A percentile compares a stretch with the other conserved stretches of the same genome.
Evolutionary conservation across 495 filamentous ascomycete genomes (phyloP).

Genomic region (Geoglossum glabrum): DNA sequence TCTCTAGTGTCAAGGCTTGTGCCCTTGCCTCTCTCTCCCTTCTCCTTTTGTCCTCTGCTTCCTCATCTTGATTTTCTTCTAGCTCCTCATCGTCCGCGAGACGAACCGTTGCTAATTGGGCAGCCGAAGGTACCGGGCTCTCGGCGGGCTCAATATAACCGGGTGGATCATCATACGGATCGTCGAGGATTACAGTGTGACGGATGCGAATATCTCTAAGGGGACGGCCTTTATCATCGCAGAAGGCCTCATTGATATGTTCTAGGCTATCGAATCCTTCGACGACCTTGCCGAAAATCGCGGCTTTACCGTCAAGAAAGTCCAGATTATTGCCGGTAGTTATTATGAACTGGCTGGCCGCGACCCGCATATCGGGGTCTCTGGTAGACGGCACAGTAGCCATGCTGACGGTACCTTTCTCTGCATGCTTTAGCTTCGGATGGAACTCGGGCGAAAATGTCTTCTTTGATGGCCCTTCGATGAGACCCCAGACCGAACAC

Average conservation of each 20-base stretch:
- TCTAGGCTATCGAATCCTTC: conserved; percentile 85
- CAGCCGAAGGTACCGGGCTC: conserved; percentile 65
- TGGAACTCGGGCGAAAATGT: conserved; percentile 71
- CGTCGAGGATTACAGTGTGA: conserved; percentile 75
- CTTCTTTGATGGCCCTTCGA: conserved; percentile 49
- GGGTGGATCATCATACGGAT: conserved; percentile 63
- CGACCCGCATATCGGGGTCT: conserved; percentile 62
- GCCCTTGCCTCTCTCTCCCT: conserved; percentile 84
- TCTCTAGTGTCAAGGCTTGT: conserved; percentile 86
- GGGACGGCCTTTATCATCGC: conserved; percentile 65
- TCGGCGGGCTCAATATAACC: conserved; percentile 54
- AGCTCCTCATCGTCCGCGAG: conserved; percentile 78
- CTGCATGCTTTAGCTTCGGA: conserved; percentile 64
- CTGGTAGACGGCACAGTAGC: conserved; percentile 57
- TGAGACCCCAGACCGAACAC: conserved; percentile 71
- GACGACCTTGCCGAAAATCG: conserved; percentile 86
- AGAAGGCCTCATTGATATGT: conserved; percentile 78
- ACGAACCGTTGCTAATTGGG: conserved; percentile 73
- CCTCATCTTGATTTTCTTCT: conserved; percentile 56
- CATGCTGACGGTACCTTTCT: conserved; percentile 86
- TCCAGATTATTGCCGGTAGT: conserved; percentile 76
- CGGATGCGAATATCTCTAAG: conserved; percentile 83
- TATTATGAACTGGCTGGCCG: conserved; percentile 77
- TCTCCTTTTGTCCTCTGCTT: conserved; percentile 55
- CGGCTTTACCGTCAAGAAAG: conserved; percentile 72